Evolutionary conservation across 164 flowering plant species (phyloP).

Genomic region (Sedum album): DNA sequence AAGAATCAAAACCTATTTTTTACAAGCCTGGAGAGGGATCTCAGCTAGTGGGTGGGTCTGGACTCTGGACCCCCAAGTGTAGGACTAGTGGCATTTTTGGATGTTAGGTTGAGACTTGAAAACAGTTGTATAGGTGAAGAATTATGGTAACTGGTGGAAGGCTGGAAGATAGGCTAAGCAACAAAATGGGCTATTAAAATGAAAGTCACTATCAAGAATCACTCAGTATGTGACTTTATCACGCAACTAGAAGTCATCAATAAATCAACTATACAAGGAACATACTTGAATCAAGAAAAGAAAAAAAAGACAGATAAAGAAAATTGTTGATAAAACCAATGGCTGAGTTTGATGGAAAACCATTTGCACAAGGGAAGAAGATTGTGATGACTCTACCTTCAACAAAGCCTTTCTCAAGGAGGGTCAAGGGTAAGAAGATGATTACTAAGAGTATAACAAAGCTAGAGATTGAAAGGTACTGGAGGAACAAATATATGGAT

Average conservation of each 20-base stretch:
- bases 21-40: too few relatives aligned
- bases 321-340: not conserved
- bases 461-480: too few relatives aligned
- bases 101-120: too few relatives aligned
- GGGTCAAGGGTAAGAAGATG: conserved; percentile 24
- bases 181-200: not conserved
- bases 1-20: too few relatives aligned
- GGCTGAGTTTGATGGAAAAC: too few relatives aligned
- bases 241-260: conserved; percentile 4
- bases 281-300: not conserved
- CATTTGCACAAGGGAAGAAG: too few relatives aligned
- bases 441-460: too few relatives aligned
- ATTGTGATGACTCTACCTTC: too few relatives aligned
- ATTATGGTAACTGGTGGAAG: not conserved
- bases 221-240: conserved; percentile 3
- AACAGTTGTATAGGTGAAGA: not conserved
- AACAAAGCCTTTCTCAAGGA: conserved; percentile 9
- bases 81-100: too few relatives aligned
- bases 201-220: not conserved
- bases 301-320: not conserved
- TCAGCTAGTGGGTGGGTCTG: too few relatives aligned
- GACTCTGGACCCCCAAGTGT: too few relatives aligned
- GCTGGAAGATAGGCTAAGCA: too few relatives aligned
- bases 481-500: conserved; percentile 39
- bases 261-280: not conserved